These are phyloP conservation scores for Solanum dulcamara DNA, from an alignment of 257 asterid genomes.

Conservation along the genomic window DNA sequence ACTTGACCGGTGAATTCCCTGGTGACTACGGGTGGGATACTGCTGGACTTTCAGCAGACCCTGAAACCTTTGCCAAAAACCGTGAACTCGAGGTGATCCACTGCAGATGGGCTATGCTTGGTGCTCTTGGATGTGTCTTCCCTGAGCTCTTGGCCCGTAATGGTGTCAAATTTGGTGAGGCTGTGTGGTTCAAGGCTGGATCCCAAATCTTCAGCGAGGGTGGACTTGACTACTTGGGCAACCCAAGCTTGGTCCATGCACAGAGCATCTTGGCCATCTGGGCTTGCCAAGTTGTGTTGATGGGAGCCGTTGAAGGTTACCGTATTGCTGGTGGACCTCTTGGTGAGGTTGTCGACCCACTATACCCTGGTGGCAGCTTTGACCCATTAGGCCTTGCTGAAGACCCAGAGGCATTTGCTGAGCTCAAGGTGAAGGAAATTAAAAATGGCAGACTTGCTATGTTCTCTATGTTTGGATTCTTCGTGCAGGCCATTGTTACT, in stretches of 20 bases:
- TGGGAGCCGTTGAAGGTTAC: conserved; percentile 78
- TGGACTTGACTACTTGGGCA: conserved; percentile 63
- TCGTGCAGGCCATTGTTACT: conserved; percentile 51
- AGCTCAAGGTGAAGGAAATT: conserved; percentile 49
- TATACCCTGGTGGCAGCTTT: conserved; percentile 12
- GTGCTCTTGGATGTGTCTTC: conserved; percentile 77
- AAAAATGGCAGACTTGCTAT: conserved; percentile 47
- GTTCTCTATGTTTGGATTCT: conserved; percentile 64
- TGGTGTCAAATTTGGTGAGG: conserved; percentile 68
- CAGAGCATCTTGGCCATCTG: conserved; percentile 70
- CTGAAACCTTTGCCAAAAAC: conserved; percentile 69
- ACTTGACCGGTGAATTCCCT: conserved; percentile 58
- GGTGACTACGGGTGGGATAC: conserved; percentile 79
- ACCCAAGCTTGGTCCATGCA: conserved; percentile 61
- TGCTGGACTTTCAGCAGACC: conserved; percentile 60
- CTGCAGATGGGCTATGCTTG: conserved; percentile 71
- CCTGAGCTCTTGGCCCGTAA: conserved; percentile 64
- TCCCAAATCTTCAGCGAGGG: conserved; percentile 56
- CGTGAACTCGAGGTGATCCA: conserved; percentile 68
- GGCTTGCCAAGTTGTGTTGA: conserved; percentile 48
- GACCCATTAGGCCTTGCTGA: conserved; percentile 30
- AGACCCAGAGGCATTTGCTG: conserved; percentile 39
- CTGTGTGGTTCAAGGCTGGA: conserved; percentile 79
- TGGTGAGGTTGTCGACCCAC: conserved; percentile 12
- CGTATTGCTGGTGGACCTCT: conserved; percentile 19